Evolutionary conservation across 75 land plant genomes (phyloP), one percentile per base, ranked within the genome.

Genomic region (Sequoiadendron giganteum): DNA sequence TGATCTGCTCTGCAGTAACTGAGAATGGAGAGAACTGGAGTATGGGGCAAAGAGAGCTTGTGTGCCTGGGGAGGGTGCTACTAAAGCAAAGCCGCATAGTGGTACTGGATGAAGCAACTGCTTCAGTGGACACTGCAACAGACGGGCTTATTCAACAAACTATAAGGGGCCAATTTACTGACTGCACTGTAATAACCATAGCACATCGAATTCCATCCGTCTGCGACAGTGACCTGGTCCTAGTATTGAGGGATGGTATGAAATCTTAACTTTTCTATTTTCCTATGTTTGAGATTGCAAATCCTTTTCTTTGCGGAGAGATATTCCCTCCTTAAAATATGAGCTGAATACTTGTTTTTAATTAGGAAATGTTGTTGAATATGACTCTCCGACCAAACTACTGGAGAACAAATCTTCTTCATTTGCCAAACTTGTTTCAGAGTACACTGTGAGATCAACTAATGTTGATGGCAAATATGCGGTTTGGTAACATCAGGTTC

Each of bases 391-490:
- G 13, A n/a, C 45, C 8, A 87, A 54, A 30, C 87, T 93, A 45
- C 83, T 93, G 47, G 88, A 88, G 84, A 52, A 93, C 65, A 88
- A 88, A 84, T 89, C 90, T 28, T 93, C 94, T 16, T 58, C 89
- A 34, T 93, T 93, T 56, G 40, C 90, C 14, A 92, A 90, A 47
- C 94, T 93, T 16, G 94, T 93, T n/a, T 80, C 93, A 18, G 93
- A 93, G 73, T 93, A 92, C 84, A 85, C 88, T 1, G 78, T 61
- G 61, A 86, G 70, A 85, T 88, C 92, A 89, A 89, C 47, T 49
- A 52, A 79, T 19, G 21, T 40, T 21, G 70, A 65, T 65, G 70
- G 87, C 10, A 88, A 28, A 65, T 65, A 65, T 8, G 9, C 1
- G n/a, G n/a, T 65, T 9, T 65, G 70, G 6, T 61, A 19, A 61